Evolutionary conservation across 352 stramenopile genomes (phyloP).

Genomic region (Globisporangium uncinulatum): DNA sequence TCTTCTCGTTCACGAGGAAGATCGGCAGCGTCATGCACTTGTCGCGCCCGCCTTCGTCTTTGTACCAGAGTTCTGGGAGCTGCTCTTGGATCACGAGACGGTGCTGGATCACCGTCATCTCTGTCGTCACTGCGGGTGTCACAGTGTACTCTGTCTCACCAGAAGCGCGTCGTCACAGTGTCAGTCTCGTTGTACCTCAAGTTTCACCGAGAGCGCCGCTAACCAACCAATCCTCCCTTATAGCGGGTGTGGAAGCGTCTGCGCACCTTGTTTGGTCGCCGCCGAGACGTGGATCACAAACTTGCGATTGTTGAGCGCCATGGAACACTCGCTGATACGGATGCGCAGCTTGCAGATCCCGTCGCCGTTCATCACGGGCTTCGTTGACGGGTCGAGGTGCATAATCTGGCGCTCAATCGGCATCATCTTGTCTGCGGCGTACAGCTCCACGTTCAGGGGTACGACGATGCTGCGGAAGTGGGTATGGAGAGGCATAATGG

Average conservation of each 20-base stretch:
- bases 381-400: conserved; percentile 73
- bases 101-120: conserved; percentile 85
- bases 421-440: conserved; percentile 78
- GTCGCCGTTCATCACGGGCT: conserved; percentile 75
- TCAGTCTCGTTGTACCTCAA: too few species aligned
- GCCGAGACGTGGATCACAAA: conserved; percentile 79
- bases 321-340: conserved; percentile 78
- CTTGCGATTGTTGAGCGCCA: conserved; percentile 83
- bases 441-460: conserved; percentile 79
- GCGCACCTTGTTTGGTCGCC: conserved; percentile 27
- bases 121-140: conserved; percentile 54
- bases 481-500: background rate
- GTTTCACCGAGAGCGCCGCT: too few species aligned
- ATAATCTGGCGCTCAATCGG: conserved; percentile 76
- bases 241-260: too few species aligned
- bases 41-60: conserved; percentile 77
- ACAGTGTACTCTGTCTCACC: conserved; percentile 39
- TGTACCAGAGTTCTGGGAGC: conserved; percentile 83
- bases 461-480: conserved; percentile 41
- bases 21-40: conserved; percentile 85
- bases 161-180: too few species aligned
- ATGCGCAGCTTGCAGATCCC: conserved; percentile 80
- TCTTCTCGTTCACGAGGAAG: conserved; percentile 73
- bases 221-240: too few species aligned
- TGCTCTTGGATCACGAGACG: conserved; percentile 80